Conservation (phyloP, 371 early-diverging fungal genomes). For the Apophysomyces variabilis region DNA sequence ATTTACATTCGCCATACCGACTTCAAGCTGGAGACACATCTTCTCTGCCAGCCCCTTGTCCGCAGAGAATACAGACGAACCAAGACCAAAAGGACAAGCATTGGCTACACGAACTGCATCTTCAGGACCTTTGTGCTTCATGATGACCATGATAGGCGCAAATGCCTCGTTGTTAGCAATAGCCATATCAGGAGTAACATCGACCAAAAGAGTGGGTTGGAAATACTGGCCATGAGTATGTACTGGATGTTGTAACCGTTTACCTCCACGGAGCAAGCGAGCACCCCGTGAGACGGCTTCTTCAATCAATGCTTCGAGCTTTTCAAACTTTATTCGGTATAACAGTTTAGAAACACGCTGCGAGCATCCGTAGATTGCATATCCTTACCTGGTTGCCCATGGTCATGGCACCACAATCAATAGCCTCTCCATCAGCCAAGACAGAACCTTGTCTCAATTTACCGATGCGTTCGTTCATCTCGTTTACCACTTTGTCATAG, state of each 20-base stretch:
- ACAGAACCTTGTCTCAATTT: slow-evolving; percentile 73
- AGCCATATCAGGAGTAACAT: slow-evolving; percentile 75
- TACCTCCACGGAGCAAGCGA: slow-evolving; percentile 73
- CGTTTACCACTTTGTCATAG: slow-evolving; percentile 72
- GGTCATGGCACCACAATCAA: slow-evolving; percentile 83
- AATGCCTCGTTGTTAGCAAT: slow-evolving; percentile 81
- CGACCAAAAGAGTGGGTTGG: slow-evolving; percentile 79
- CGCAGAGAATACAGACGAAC: slow-evolving; percentile 80
- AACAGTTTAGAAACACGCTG: no score
- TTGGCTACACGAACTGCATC: slow-evolving; percentile 80
- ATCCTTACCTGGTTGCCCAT: slow-evolving; percentile 61
- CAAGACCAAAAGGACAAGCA: slow-evolving; percentile 76
- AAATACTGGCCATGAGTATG: slow-evolving; percentile 81
- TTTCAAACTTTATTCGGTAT: slow-evolving; percentile 32
- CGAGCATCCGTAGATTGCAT: no score
- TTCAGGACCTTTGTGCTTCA: slow-evolving; percentile 73
- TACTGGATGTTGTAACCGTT: slow-evolving; percentile 64
- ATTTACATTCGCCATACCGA: slow-evolving; percentile 87
- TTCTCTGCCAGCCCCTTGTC: slow-evolving; percentile 67
- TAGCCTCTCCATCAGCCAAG: slow-evolving; percentile 65
- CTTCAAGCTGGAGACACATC: slow-evolving; percentile 66
- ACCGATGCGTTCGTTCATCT: slow-evolving; percentile 58
- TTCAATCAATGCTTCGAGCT: slow-evolving; percentile 49
- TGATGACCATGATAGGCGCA: slow-evolving; percentile 85
- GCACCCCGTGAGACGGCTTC: slow-evolving; percentile 85